Evolutionary conservation across 495 filamentous ascomycete genomes (phyloP), one percentile per base, ranked within the genome.

Genomic region (Penicillium arizonense): DNA sequence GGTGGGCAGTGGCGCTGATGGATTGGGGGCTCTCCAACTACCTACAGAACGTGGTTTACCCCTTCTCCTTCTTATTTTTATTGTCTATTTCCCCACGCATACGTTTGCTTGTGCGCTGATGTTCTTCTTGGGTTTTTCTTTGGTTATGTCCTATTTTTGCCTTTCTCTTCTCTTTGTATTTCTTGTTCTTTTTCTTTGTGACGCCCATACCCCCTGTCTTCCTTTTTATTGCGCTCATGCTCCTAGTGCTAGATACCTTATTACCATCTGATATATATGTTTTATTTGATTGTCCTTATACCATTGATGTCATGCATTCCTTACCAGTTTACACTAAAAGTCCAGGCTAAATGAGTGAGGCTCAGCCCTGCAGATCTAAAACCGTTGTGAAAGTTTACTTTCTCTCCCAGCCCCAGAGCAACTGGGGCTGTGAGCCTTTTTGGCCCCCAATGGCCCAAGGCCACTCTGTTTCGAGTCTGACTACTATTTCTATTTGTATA

Each of bases 1-100:
- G 65, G 63, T 44, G 57, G 62, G 59, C 58, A 60, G 65, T 63
- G 62, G 65, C 59, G 59, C 63, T 58, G 54, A 57, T 61, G 56
- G 50, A 49, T 32, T 53, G 54, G 52, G 42, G n/a, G 50, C 41
- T 53, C 48, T 50, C 28, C 30, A 52, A 39, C 46, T 24, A 24
- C 26, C 28, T 30, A 10, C 28, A 7, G 28, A 30, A 8, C 2
- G 28, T 44, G 61, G 62, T 64, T 52, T 50, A 58, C 45, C 51
- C 42, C 40, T 54, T 47, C 24, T 36, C 50, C 52, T 50, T 55
- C 21, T 50, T 40, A 16, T 23, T 38, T 10, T 43, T 18, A 24
- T 26, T 46, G 23, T 44, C 32, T 33, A 38, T 50, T 50, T 47
- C 42, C 48, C 57, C 59, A 46, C 55, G 55, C 52, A 55, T 55